Evolutionary conservation across 352 stramenopile genomes (phyloP).

Genomic region (Pythium periplocum): DNA sequence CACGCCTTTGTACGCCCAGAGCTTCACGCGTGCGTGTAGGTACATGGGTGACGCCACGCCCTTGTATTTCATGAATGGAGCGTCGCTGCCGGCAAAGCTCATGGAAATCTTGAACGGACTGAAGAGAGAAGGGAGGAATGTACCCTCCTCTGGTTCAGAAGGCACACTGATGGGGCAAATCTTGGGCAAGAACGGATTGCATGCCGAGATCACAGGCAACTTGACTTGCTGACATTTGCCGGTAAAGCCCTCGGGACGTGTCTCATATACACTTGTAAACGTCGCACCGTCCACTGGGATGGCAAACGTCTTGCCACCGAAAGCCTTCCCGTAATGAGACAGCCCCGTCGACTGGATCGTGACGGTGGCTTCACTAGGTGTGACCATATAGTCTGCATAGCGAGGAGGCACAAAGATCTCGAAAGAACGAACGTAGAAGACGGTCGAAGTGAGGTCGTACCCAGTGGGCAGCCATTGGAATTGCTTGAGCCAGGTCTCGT

Average conservation of each 20-base stretch:
- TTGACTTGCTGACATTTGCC: neutral
- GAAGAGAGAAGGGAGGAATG: constrained; percentile 2
- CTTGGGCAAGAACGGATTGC: neutral
- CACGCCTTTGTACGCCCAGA: neutral
- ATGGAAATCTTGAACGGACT: neutral
- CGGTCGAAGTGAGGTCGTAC: neutral
- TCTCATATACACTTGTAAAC: too few species aligned
- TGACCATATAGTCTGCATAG: neutral
- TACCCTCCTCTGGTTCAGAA: neutral
- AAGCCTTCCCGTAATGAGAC: neutral
- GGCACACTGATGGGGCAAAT: neutral
- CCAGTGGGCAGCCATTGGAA: neutral
- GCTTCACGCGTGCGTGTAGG: neutral
- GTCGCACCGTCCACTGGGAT: neutral
- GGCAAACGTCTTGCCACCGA: constrained; percentile 1
- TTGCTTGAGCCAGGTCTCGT: neutral
- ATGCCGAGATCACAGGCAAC: neutral
- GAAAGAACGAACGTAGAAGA: constrained; percentile 3
- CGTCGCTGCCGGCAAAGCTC: neutral
- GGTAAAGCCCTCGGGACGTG: too few species aligned
- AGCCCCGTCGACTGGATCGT: neutral
- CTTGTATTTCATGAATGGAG: neutral
- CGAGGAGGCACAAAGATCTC: constrained; percentile 3
- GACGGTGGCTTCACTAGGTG: neutral
- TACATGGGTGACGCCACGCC: neutral